Base-by-base conservation (phyloP, 2,329 filamentous ascomycete genomes). In the Beauveria varroae region DNA sequence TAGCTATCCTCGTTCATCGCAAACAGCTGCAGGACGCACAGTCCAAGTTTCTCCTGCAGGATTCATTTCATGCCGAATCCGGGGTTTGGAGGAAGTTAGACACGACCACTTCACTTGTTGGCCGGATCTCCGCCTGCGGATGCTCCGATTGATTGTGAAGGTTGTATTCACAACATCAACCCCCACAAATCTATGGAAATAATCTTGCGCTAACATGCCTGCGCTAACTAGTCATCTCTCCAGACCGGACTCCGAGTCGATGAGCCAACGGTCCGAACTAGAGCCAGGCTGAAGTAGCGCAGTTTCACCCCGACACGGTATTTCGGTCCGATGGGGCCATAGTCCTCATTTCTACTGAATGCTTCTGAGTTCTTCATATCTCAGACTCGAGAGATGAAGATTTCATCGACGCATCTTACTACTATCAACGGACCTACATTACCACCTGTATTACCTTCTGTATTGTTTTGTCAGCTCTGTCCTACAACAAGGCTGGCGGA, bases 141-240 rank as follows among this genome's bases (percentile, higher is more conserved):
- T 49, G 55, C 26, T n/a, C 55, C 55, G 44, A 49, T 49, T 57
- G 44, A 49, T 57, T 57, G 55, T 41, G 30, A 16, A 37, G 34
- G 34, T 57, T 49, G 55, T 50, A 57, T 57, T 57, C 28, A 50
- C 18, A 50, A 41, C 22, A 18, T 50, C n/a, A 49, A 57, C 12
- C 55, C 55, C 55, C 55, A 50, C 55, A 57, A 57, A 50, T 57
- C 20, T 40, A 30, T 49, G 55, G 44, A n/a, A 57, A 57, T 57
- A 57, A 40, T 47, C 41, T 18, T 49, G 46, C 44, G 55, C 46
- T 57, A 57, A 57, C 28, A 5, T 12, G 43, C 44, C 20, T 40
- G 55, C 43, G 30, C 55, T 47, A 49, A 20, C 28, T 49, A 22
- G 16, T 7, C 41, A 37, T 16, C 34, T 37, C 34, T 37, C 34